Base-by-base conservation (phyloP, 805 yeast genomes). In the Lipomyces yamanashiensis region DNA sequence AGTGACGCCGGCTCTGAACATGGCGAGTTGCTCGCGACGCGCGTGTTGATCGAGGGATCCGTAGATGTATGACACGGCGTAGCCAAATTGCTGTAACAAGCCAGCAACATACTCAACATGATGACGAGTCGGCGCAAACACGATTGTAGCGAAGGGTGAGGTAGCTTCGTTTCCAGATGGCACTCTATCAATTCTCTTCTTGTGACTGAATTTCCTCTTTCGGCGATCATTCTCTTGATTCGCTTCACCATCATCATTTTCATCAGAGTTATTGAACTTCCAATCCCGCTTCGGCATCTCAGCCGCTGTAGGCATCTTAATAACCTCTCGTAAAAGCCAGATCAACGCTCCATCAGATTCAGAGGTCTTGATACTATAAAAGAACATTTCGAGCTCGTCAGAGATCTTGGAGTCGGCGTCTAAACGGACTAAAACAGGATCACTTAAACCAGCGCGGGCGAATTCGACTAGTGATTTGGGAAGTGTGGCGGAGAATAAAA, bases 31-130 rank as follows among this genome's bases (percentile, higher is more conserved):
- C 70, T 89, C 87, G 65, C 87, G 87, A 82, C 99, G 87, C 0
- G 99, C 99, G 71, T 86, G 87, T 74, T 95, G 99, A 77, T 95
- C 98, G 66, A 95, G 81, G 0, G 98, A 84, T 76, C 99, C 98
- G 74, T 95, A 95, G 67, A 93, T 90, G 72, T 87, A 92, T 1
- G 99, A 88, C 0, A 85, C 89, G 7, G 95, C 87, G 75, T 89
- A 95, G 1, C 98, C 98, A 43, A 89, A 86, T 37, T 85, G 85
- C 71, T 83, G 85, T 63, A 95, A 79, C 63, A 95, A 74, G 2
- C 80, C 80, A 3, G 93, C 81, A 56, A 95, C 81, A 74, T 91
- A 96, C 77, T 95, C 99, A 23, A 95, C 99, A 77, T 95, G 99
- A 78, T 95, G 99, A 77, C 92, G 89, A 0, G 99, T 95, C 53